phyloP scores from a whole-genome alignment of 2,329 filamentous ascomycete genomes.

The Cyphellophora europaea region DNA sequence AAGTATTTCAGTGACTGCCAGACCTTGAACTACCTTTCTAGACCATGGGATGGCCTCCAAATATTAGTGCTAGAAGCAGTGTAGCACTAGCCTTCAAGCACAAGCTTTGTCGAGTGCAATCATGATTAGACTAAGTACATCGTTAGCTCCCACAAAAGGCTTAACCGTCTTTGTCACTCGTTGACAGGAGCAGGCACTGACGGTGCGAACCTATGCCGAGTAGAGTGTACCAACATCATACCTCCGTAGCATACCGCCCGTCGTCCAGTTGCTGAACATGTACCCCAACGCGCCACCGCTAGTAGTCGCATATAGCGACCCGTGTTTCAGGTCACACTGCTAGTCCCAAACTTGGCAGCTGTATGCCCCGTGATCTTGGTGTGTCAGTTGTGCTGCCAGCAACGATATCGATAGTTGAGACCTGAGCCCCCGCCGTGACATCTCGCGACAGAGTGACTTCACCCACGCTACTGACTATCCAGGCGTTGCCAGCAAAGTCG shows the following conservation, averaged over 20 bases:
- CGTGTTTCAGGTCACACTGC: constrained; percentile 6
- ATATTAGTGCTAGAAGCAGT: too few species aligned
- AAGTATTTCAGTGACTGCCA: too few species aligned
- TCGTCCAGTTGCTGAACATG: background rate
- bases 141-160: too few species aligned
- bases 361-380: constrained; percentile 3
- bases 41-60: too few species aligned
- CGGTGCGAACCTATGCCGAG: too few species aligned
- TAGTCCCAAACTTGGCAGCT: constrained; percentile 8
- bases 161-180: too few species aligned
- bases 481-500: constrained; percentile 8
- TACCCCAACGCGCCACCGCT: constrained; percentile 7
- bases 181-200: too few species aligned
- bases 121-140: too few species aligned
- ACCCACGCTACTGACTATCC: constrained; percentile 1
- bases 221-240: too few species aligned
- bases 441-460: background rate
- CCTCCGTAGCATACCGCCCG: constrained; percentile 5
- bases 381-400: constrained; percentile 3
- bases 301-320: constrained; percentile 7
- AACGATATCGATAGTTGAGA: background rate
- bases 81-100: too few species aligned
- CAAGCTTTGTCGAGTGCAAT: too few species aligned
- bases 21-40: too few species aligned
- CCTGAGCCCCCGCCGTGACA: background rate